Evolutionary conservation across 345 rosid genomes (phyloP).

Genomic region (Reutealis trisperma): DNA sequence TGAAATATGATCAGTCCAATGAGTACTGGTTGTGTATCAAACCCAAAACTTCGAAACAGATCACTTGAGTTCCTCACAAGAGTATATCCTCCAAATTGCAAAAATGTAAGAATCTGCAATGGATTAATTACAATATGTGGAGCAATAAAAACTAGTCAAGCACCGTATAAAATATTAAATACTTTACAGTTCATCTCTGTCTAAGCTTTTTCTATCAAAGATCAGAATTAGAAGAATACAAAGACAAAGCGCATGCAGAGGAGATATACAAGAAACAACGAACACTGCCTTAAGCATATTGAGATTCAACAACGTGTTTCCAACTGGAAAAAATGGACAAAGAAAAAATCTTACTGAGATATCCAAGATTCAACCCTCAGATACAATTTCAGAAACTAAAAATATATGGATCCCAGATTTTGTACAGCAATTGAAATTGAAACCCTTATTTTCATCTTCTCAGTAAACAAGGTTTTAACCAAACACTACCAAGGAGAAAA

Average conservation of each 20-base stretch:
- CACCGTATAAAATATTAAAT: not conserved
- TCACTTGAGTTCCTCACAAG: slow-evolving; percentile 96
- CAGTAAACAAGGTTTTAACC: not conserved
- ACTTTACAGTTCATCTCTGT: not conserved
- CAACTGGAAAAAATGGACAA: not conserved
- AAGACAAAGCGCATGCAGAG: not conserved
- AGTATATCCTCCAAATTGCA: slow-evolving; percentile 96
- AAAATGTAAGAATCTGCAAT: slow-evolving; percentile 76
- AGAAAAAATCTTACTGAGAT: not conserved
- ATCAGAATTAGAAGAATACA: not conserved
- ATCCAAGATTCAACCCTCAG: not conserved
- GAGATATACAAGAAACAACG: not conserved
- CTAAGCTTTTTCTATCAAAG: not conserved
- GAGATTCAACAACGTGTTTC: not conserved
- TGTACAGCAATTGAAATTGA: not conserved
- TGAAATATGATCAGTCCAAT: slow-evolving; percentile 96
- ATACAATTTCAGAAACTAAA: not conserved
- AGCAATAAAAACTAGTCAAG: not conserved
- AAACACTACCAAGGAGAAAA: not conserved
- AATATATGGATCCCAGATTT: not conserved
- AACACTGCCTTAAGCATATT: not conserved
- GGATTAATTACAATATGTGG: slow-evolving; percentile 1
- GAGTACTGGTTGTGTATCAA: slow-evolving; percentile 87
- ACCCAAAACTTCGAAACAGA: slow-evolving; percentile 95
- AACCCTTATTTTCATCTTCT: not conserved